Evolutionary conservation across 345 rosid genomes (phyloP).

Genomic region (Boechera retrofracta): DNA sequence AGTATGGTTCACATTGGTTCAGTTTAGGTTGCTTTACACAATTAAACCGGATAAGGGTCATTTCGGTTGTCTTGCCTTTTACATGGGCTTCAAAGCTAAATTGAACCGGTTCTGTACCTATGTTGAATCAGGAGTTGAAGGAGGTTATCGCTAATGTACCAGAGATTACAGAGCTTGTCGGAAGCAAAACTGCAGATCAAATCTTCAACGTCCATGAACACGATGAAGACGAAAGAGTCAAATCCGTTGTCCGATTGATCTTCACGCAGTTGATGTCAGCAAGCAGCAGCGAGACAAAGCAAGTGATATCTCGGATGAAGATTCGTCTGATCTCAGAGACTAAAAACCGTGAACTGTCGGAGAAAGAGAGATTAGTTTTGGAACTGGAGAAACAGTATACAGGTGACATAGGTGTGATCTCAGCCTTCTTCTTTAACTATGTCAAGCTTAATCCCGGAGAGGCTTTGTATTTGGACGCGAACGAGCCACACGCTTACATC

Average conservation of each 20-base stretch:
- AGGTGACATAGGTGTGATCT: constrained; percentile 79
- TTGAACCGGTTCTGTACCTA: constrained; percentile 16
- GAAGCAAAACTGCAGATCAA: constrained; percentile 55
- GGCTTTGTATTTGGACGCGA: constrained; percentile 88
- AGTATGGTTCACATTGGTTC: no score
- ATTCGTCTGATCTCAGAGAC: constrained; percentile 59
- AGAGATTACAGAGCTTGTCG: constrained; percentile 80
- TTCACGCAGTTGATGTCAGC: constrained; percentile 86
- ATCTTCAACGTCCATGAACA: constrained; percentile 50
- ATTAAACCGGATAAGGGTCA: no score
- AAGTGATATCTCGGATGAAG: constrained; percentile 62
- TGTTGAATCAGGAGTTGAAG: constrained; percentile 74
- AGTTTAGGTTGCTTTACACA: no score
- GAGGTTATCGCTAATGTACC: constrained; percentile 68
- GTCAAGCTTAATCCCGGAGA: constrained; percentile 91
- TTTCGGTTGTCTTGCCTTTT: neutral
- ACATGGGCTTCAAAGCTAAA: neutral
- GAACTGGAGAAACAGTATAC: constrained; percentile 78
- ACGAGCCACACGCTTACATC: constrained; percentile 94
- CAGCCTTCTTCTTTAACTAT: constrained; percentile 84
- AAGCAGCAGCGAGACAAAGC: constrained; percentile 56
- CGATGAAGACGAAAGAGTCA: constrained; percentile 55
- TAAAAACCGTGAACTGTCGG: constrained; percentile 64
- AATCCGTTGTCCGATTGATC: constrained; percentile 60
- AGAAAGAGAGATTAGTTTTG: constrained; percentile 78